phyloP scores from a whole-genome alignment of 2,329 filamentous ascomycete genomes.

The Trichoderma gracile region DNA sequence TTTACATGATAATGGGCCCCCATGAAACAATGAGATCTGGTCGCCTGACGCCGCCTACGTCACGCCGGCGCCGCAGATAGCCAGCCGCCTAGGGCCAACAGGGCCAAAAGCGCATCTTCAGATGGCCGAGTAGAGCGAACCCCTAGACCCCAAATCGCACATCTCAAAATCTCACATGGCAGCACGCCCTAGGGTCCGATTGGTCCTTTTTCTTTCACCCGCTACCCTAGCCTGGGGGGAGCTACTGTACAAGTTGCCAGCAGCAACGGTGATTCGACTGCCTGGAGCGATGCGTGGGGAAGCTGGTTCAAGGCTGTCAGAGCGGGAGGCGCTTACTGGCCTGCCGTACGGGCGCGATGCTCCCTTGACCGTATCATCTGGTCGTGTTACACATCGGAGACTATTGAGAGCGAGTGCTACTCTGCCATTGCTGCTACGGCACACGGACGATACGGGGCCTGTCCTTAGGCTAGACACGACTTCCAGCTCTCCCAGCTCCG shows the following conservation, averaged over 20 bases:
- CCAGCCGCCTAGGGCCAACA: slow-evolving; percentile 15
- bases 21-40: slow-evolving; percentile 19
- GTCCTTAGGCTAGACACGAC: background rate
- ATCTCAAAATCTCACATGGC: slow-evolving; percentile 25
- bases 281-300: slow-evolving; percentile 9
- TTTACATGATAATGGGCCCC: background rate
- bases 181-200: slow-evolving; percentile 15
- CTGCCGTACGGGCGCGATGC: background rate
- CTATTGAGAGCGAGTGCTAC: slow-evolving; percentile 19
- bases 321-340: slow-evolving; percentile 10
- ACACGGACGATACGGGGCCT: background rate
- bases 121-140: slow-evolving; percentile 6
- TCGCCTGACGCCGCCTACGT: slow-evolving; percentile 23
- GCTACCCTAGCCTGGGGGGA: slow-evolving; percentile 8
- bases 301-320: slow-evolving; percentile 16
- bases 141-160: slow-evolving; percentile 20
- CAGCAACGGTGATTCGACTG: background rate
- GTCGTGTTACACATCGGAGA: slow-evolving; percentile 15
- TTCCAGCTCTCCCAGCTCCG: slow-evolving; percentile 11
- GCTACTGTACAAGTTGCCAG: background rate
- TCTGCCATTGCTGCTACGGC: slow-evolving; percentile 1
- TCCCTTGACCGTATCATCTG: slow-evolving; percentile 3
- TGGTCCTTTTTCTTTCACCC: background rate
- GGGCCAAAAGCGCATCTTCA: slow-evolving; percentile 11
- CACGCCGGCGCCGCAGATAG: slow-evolving; percentile 17